Evolutionary conservation across 2,329 filamentous ascomycete genomes (phyloP), one percentile per base, ranked within the genome.

Genomic region (Verticillium longisporum): DNA sequence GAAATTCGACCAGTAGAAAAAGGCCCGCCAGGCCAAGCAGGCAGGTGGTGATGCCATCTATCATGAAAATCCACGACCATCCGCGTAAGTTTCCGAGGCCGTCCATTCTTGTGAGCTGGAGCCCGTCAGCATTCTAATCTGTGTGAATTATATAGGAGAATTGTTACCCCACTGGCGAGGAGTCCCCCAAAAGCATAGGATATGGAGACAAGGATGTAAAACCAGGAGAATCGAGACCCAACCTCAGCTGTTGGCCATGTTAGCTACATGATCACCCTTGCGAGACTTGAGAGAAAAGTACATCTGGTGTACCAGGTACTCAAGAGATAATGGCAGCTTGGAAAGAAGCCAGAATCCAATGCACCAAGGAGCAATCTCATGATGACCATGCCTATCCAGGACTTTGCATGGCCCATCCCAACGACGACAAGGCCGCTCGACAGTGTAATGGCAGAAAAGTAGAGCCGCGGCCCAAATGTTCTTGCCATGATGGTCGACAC

Each of bases 281-380:
- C 26, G 26, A 31, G 26, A 31, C 26, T n/a, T 4, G 4, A 9
- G 18, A 11, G 45, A 11, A 70, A 80, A 78, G 71, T 21, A 84
- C 83, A 87, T 72, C 86, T 75, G 0, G 86, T 87, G 68, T 89
- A 90, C 88, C 88, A 92, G 37, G 86, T 89, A 62, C 84, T 88
- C 15, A 92, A 80, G 6, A 91, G 76, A 68, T 90, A 91, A 0
- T 89, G 86, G 58, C 83, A 88, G 58, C 84, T 83, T 0, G 88
- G 88, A 72, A 91, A 91, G 73, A 88, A 90, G 0, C 88, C 85
- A 15, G 85, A 83, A 70, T 91, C 88, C 31, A 90, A 78, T 1
- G 87, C 64, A 56, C 88, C 88, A 15, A 89, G 77, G 1, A 90
- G 60, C 0, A 86, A 73, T 55, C 88, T 77, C 50, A 88, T 72